Evolutionary conservation across 2,329 filamentous ascomycete genomes (phyloP).

Genomic region (Penicillium sp.): DNA sequence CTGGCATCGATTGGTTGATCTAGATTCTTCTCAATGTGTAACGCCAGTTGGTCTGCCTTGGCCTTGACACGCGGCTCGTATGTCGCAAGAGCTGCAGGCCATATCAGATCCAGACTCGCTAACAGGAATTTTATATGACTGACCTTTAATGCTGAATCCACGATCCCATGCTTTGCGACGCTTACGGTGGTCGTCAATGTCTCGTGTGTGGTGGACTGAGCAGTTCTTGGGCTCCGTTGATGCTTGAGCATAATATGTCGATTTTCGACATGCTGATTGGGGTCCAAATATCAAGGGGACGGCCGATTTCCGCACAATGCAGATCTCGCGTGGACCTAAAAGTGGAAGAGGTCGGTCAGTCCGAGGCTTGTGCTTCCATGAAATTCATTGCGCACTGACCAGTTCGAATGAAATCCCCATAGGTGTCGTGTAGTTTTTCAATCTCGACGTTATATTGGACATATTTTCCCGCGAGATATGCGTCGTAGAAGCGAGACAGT

Average conservation of each 20-base stretch:
- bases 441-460: neutral
- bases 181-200: conserved; percentile 2
- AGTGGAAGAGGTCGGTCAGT: neutral
- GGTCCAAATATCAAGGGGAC: neutral
- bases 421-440: neutral
- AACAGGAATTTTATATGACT: neutral
- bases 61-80: conserved; percentile 6
- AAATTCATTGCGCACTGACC: neutral
- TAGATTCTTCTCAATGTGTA: neutral
- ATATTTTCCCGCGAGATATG: conserved; percentile 21
- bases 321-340: neutral
- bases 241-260: neutral
- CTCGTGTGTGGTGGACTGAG: neutral
- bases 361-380: neutral
- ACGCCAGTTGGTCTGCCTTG: conserved; percentile 1
- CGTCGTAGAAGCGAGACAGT: conserved; percentile 31
- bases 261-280: neutral
- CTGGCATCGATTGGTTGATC: conserved; percentile 2
- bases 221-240: conserved; percentile 4
- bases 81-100: conserved; percentile 1
- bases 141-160: conserved; percentile 7
- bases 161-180: conserved; percentile 15
- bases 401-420: neutral
- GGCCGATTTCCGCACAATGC: neutral
- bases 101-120: neutral